phyloP scores from a whole-genome alignment of 2,329 filamentous ascomycete species.

The Aspergillus sp. region DNA sequence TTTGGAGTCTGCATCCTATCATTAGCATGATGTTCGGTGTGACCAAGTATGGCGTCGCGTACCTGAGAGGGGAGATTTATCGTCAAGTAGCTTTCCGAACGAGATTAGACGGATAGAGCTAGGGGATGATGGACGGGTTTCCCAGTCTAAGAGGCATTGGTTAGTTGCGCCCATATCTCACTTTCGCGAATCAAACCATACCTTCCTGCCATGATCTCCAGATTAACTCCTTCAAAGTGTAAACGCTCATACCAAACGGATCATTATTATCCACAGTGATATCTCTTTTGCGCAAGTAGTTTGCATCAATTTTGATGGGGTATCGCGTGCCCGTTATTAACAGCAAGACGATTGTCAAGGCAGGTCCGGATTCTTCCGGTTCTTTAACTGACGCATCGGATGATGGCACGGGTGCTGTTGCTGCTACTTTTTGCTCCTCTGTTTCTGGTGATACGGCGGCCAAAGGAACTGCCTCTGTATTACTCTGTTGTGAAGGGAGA shows the following conservation, averaged over 20 bases:
- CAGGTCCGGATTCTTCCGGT: conserved; percentile 36
- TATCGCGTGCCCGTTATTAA: conserved; percentile 80
- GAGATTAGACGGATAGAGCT: conserved; percentile 88
- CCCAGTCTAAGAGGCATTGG: conserved; percentile 65
- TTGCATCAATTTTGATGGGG: conserved; percentile 85
- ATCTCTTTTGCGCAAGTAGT: conserved; percentile 77
- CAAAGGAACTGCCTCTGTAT: conserved; percentile 11
- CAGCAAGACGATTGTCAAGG: conserved; percentile 70
- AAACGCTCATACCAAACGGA: conserved; percentile 86
- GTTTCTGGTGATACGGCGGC: conserved; percentile 19
- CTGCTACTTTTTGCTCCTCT: conserved; percentile 24
- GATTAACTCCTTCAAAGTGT: conserved; percentile 92
- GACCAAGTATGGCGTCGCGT: conserved; percentile 33
- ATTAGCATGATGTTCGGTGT: conserved; percentile 7
- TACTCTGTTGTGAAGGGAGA: conserved; percentile 15
- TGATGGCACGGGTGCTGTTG: conserved; percentile 20
- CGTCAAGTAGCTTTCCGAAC: conserved; percentile 86
- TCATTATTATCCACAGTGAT: conserved; percentile 76
- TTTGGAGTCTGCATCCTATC: conserved; percentile 65
- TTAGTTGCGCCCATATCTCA: background rate
- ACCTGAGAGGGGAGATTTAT: conserved; percentile 84
- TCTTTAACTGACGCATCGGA: conserved; percentile 35
- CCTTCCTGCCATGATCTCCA: conserved; percentile 85
- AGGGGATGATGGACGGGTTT: conserved; percentile 78
- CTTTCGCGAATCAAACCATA: conserved; percentile 30